phyloP scores from a whole-genome alignment of 148 eudicot species.

The Silene uniflora region DNA sequence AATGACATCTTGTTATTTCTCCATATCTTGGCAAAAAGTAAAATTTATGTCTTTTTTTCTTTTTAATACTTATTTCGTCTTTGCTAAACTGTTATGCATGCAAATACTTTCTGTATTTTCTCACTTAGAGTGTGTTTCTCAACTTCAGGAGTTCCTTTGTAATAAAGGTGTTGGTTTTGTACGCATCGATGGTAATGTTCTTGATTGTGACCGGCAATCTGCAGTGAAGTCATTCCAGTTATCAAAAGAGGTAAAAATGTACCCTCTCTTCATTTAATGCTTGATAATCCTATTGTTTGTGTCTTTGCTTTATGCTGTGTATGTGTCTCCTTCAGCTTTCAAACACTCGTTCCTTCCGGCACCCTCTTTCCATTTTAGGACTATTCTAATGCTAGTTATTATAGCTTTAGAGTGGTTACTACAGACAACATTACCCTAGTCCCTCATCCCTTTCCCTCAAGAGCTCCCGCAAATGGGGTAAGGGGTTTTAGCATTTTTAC shows the following conservation, averaged over 20 bases:
- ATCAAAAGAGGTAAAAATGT: conserved; percentile 52
- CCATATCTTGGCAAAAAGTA: too few species aligned
- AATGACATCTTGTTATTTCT: too few species aligned
- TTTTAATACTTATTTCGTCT: neutral
- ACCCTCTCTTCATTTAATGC: conserved; percentile 5
- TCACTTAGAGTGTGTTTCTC: conserved; percentile 3
- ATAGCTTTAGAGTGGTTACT: neutral
- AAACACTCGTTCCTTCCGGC: neutral
- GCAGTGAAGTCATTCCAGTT: conserved; percentile 75
- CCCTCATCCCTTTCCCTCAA: neutral
- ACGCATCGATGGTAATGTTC: conserved; percentile 71
- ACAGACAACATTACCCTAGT: neutral
- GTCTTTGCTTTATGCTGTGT: conserved; percentile 11
- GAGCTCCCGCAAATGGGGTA: neutral
- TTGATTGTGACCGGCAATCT: conserved; percentile 60
- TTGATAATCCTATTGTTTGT: neutral
- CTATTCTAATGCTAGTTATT: neutral
- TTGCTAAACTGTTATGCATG: neutral
- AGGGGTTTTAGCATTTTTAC: neutral
- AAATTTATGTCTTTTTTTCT: too few species aligned
- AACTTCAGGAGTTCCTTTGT: conserved; percentile 64
- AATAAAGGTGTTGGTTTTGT: conserved; percentile 69
- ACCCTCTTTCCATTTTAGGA: neutral
- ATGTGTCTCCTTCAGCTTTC: neutral
- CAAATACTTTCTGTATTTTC: conserved; percentile 6